These are phyloP conservation scores for Wickerhamiella sorbophila DNA, from an alignment of 805 yeast genomes.

Conservation along the genomic window DNA sequence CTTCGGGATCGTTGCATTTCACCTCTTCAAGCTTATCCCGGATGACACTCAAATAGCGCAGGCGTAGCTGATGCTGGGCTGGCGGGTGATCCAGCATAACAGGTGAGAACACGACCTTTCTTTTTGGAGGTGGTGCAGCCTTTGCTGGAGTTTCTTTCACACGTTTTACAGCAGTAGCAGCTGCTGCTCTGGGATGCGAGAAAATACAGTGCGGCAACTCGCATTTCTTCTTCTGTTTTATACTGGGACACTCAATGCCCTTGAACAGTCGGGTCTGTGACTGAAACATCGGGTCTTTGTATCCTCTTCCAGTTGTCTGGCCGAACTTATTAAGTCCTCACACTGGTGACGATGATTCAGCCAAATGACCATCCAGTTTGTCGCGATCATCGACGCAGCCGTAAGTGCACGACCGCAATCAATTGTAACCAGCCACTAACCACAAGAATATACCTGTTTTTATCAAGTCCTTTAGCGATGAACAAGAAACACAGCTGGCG, in stretches of 20 bases:
- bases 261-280: conserved; percentile 15
- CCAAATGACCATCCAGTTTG: conserved; percentile 11
- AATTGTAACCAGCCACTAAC: too few species aligned
- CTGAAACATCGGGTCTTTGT: conserved; percentile 20
- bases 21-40: conserved; percentile 24
- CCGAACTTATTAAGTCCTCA: too few species aligned
- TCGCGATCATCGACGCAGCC: conserved; percentile 12
- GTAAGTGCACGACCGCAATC: neutral
- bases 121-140: neutral
- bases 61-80: conserved; percentile 32
- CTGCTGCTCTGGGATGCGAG: conserved; percentile 14
- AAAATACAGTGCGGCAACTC: conserved; percentile 24
- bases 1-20: conserved; percentile 24
- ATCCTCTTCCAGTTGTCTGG: too few species aligned
- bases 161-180: neutral
- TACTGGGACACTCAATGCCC: conserved; percentile 21
- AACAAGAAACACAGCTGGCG: conserved; percentile 9
- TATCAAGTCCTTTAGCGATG: conserved; percentile 12
- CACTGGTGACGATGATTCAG: neutral
- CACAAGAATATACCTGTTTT: conserved; percentile 9
- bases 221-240: conserved; percentile 15
- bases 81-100: conserved; percentile 25
- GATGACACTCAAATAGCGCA: conserved; percentile 28
- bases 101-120: conserved; percentile 7
- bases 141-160: neutral